Evolutionary conservation across 2,329 filamentous ascomycete species (phyloP).

Genomic region (Pseudopithomyces maydicus): DNA sequence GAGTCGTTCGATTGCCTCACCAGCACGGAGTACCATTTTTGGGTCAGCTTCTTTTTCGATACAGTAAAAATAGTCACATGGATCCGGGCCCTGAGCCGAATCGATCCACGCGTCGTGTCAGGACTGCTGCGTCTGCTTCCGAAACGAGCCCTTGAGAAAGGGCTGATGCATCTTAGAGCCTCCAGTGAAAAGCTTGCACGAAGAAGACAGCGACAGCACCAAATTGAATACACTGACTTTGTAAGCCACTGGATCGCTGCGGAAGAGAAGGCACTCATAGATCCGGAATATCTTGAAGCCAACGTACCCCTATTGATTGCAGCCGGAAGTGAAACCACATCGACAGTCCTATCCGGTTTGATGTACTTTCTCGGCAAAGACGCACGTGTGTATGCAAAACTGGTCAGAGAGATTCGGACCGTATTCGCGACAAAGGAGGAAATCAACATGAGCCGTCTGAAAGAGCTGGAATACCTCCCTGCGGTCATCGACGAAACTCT

Average conservation of each 20-base stretch:
- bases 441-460: not conserved
- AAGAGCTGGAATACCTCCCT: not conserved
- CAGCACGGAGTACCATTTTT: not conserved
- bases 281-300: not conserved
- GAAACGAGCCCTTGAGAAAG: not conserved
- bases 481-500: slow-evolving; percentile 50
- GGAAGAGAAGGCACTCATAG: not conserved
- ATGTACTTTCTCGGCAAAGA: not conserved
- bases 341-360: not conserved
- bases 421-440: not conserved
- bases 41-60: not conserved
- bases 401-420: not conserved
- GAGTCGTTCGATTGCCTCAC: slow-evolving; percentile 30
- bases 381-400: not conserved
- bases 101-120: not conserved
- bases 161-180: not conserved
- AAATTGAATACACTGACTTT: not conserved
- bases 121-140: not conserved
- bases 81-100: not conserved
- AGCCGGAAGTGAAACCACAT: slow-evolving; percentile 4
- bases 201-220: not conserved
- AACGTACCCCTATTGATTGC: not conserved
- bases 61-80: not conserved
- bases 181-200: not conserved
- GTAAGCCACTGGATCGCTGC: not conserved